Evolutionary conservation across 1,284 basidiomycete genomes (phyloP), one percentile per base, ranked within the genome.

Genomic region (Cryptococcus sp.): DNA sequence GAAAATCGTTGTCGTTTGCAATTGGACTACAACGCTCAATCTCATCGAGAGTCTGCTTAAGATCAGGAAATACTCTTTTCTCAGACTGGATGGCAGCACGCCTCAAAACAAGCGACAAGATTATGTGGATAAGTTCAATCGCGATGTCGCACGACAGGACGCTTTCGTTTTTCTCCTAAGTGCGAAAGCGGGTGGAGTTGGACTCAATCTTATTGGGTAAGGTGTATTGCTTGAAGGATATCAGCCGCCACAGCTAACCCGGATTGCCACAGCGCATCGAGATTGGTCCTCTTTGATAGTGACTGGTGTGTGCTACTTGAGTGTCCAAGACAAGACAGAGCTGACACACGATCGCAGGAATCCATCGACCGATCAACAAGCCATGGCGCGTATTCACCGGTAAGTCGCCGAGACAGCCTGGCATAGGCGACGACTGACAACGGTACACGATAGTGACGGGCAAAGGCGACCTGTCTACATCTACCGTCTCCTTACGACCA

Each of bases 361-460:
- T 45, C 77, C 78, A 0, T 79, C 80, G 1, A 80, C 79, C 67
- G 95, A 99, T 77, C 79, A 93, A 17, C 95, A 99, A 76, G 90
- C 95, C 1, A 99, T 99, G 95, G 95, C 93, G 52, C 86, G 96
- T 49, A 97, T 95, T 68, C 91, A 94, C 76, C 85, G 91, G 91
- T 92, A 61, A 59, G 81, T 70, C 15, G 34, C 3, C 25, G 23
- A 19, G 23, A 40, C 46, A 11, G 40, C 58, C 49, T 44, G 34
- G 52, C 54, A 17, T 34, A 23, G 11, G n/a, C 19, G 20, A 25
- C 19, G 54, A 44, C 62, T 45, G 43, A 17, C 43, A 25, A 2
- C 7, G 8, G 52, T 62, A 48, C 57, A 49, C 10, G 15, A 46
- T 66, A 93, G 91, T 22, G 95, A 99, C 78, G 96, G 96, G 0